Conservation (phyloP, 306 rosid species). For the Luffa aegyptiaca region DNA sequence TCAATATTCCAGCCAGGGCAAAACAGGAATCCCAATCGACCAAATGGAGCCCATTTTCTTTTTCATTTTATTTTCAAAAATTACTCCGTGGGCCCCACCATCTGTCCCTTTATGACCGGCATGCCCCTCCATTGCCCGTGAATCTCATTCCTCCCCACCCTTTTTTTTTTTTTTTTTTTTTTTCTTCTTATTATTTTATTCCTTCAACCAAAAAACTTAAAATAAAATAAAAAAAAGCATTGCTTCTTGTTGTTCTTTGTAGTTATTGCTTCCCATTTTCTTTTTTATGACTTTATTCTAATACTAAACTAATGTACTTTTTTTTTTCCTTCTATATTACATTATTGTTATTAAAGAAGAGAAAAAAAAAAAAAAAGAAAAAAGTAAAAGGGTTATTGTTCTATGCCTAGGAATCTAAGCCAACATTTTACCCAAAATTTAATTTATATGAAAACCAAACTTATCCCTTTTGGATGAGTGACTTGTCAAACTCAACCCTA, state of each 20-base stretch:
- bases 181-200: neutral
- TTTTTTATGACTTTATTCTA: neutral
- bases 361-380: neutral
- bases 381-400: neutral
- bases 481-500: neutral
- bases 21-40: neutral
- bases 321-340: neutral
- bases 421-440: neutral
- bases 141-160: slow-evolving; percentile 49
- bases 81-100: slow-evolving; percentile 28
- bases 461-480: neutral
- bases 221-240: neutral
- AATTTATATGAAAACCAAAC: neutral
- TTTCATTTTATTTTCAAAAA: neutral
- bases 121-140: slow-evolving; percentile 57
- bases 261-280: slow-evolving; percentile 6
- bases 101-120: slow-evolving; percentile 84
- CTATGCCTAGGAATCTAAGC: slow-evolving; percentile 6
- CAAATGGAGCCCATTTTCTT: neutral
- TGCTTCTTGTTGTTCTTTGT: neutral
- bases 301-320: neutral
- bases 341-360: neutral
- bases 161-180: neutral
- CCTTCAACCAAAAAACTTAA: neutral
- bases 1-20: neutral